Percentiles rank a stretch among this genome's conserved stretches.
phyloP scores from a whole-genome alignment of 2,329 filamentous ascomycete genomes.

The Verticillium zaregamsianum region DNA sequence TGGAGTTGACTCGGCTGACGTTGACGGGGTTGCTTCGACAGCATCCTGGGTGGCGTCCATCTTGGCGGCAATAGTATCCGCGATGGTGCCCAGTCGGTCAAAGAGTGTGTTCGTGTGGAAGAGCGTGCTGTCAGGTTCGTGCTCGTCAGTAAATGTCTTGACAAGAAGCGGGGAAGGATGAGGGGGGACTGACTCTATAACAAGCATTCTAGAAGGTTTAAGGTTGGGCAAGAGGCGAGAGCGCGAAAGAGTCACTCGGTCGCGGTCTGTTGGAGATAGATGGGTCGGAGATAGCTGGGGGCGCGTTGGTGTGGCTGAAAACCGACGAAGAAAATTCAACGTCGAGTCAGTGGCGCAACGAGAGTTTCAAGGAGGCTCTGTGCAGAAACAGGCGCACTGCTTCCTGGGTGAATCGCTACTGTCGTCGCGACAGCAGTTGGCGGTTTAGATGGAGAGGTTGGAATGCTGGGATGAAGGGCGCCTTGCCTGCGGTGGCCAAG shows the following conservation, averaged over 20 bases:
- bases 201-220: constrained; percentile 16
- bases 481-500: not conserved
- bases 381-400: not conserved
- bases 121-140: constrained; percentile 5
- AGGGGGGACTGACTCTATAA: constrained; percentile 21
- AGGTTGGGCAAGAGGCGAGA: not conserved
- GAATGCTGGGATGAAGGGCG: not conserved
- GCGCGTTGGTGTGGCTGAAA: not conserved
- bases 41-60: constrained; percentile 11
- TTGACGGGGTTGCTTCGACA: constrained; percentile 4
- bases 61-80: constrained; percentile 14
- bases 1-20: constrained; percentile 7
- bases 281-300: not conserved
- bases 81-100: constrained; percentile 22
- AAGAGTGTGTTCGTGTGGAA: constrained; percentile 21
- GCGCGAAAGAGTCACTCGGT: not conserved
- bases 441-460: not conserved
- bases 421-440: not conserved
- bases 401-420: not conserved
- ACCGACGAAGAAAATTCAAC: not conserved
- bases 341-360: not conserved
- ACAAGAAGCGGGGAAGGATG: not conserved
- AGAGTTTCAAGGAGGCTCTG: not conserved
- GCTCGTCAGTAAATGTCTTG: not conserved
- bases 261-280: not conserved